These are phyloP conservation scores for Soucietia sequanensis DNA, from an alignment of 805 yeast species.

Conservation along the genomic window DNA sequence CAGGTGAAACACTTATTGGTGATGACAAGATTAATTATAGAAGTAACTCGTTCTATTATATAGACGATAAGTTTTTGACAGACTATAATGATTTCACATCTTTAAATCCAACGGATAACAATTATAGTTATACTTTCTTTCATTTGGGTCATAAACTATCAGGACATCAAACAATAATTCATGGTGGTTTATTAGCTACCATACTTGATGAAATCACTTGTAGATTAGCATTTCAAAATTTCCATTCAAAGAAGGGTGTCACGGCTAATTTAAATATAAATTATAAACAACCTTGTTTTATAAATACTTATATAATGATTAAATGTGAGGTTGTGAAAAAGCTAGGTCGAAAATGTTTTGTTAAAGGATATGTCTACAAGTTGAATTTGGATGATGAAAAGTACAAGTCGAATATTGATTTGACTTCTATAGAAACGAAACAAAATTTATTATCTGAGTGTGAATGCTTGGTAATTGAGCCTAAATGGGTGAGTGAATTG, in stretches of 20 bases:
- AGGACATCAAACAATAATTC: slow-evolving; percentile 42
- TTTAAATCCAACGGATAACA: slow-evolving; percentile 16
- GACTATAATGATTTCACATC: slow-evolving; percentile 21
- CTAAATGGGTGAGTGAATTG: slow-evolving; percentile 37
- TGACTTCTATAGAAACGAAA: slow-evolving; percentile 18
- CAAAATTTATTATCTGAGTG: slow-evolving; percentile 32
- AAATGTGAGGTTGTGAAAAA: slow-evolving; percentile 32
- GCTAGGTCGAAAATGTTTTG: slow-evolving; percentile 39
- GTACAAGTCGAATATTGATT: slow-evolving; percentile 6
- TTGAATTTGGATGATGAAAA: slow-evolving; percentile 17
- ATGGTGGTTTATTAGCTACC: slow-evolving; percentile 44
- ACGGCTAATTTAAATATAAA: slow-evolving; percentile 44
- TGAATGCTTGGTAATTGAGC: slow-evolving; percentile 42
- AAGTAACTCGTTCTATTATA: slow-evolving; percentile 29
- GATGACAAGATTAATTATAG: slow-evolving; percentile 32
- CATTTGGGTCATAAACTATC: slow-evolving; percentile 37
- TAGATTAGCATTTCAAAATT: slow-evolving; percentile 41
- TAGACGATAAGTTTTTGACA: slow-evolving; percentile 29
- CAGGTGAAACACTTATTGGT: slow-evolving; percentile 36
- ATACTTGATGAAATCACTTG: slow-evolving; percentile 43
- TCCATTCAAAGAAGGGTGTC: slow-evolving; percentile 38
- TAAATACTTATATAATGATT: slow-evolving; percentile 30
- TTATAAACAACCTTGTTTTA: slow-evolving; percentile 36
- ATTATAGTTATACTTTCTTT: slow-evolving; percentile 37
- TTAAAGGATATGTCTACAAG: slow-evolving; percentile 32